phyloP scores from a whole-genome alignment of 2,329 filamentous ascomycete genomes.

The Claviceps paspali region DNA sequence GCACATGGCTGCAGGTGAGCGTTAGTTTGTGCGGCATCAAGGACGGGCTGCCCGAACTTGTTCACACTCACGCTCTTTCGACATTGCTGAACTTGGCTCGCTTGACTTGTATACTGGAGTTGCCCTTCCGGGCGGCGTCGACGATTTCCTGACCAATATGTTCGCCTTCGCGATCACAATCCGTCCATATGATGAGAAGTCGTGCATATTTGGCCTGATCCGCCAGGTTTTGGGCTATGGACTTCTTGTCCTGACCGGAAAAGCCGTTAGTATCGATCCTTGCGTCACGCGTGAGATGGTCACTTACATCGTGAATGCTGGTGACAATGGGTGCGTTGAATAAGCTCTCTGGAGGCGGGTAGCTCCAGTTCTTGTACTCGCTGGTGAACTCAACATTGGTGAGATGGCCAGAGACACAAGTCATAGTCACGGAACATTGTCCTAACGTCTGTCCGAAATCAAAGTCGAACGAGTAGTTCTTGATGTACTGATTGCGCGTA shows the following conservation, averaged over 20 bases:
- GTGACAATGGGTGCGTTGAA: constrained; percentile 69
- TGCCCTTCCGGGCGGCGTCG: constrained; percentile 60
- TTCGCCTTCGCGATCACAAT: constrained; percentile 95
- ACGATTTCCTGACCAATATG: constrained; percentile 90
- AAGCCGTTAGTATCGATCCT: background rate
- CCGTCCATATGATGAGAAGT: constrained; percentile 90
- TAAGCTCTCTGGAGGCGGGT: constrained; percentile 61
- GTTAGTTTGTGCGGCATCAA: constrained; percentile 5
- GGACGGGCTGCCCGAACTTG: no score
- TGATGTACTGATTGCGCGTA: constrained; percentile 63
- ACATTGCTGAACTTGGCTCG: constrained; percentile 92
- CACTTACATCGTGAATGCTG: constrained; percentile 46
- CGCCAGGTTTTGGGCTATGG: constrained; percentile 74
- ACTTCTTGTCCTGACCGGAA: constrained; percentile 51
- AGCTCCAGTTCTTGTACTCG: constrained; percentile 64
- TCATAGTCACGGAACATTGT: constrained; percentile 77
- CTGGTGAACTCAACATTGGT: constrained; percentile 62
- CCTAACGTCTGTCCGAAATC: constrained; percentile 74
- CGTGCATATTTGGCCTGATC: constrained; percentile 57
- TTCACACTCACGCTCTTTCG: constrained; percentile 55
- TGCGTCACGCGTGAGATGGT: background rate
- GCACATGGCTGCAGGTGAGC: constrained; percentile 54
- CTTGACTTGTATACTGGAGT: constrained; percentile 60
- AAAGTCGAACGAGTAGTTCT: constrained; percentile 88
- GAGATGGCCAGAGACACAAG: constrained; percentile 79